A percentile compares a stretch with the other conserved stretches of the same genome.
phyloP scores from a whole-genome alignment of 1,284 basidiomycete species.

The Trichosporon sp. region DNA sequence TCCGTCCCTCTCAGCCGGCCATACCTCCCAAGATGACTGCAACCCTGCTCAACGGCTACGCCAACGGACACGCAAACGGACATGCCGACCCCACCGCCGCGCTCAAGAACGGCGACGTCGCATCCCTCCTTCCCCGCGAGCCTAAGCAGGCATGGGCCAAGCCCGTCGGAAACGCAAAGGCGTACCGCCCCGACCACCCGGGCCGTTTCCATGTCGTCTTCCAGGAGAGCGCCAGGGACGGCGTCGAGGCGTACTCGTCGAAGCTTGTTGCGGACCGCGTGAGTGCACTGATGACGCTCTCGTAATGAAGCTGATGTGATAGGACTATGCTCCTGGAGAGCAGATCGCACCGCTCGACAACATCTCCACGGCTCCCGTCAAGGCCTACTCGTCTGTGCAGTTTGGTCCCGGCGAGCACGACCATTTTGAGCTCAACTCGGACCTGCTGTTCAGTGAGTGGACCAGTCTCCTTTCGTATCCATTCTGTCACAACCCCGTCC shows the following conservation, averaged over 20 bases:
- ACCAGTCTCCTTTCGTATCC: neutral
- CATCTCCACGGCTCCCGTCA: slow-evolving; percentile 35
- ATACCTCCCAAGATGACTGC: slow-evolving; percentile 2
- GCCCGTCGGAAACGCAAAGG: slow-evolving; percentile 35
- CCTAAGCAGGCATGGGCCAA: slow-evolving; percentile 30
- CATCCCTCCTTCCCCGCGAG: slow-evolving; percentile 17
- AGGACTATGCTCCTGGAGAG: slow-evolving; percentile 40
- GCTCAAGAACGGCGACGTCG: slow-evolving; percentile 2
- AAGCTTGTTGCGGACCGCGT: slow-evolving; percentile 40
- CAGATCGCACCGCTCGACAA: slow-evolving; percentile 35
- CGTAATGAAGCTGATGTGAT: neutral
- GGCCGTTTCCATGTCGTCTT: slow-evolving; percentile 41
- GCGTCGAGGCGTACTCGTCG: slow-evolving; percentile 38
- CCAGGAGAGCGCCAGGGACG: slow-evolving; percentile 16
- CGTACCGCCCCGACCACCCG: slow-evolving; percentile 41
- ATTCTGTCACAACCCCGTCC: neutral
- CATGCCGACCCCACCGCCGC: neutral
- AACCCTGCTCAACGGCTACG: neutral
- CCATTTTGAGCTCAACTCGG: slow-evolving; percentile 60
- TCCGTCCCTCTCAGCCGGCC: neutral
- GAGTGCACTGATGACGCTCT: slow-evolving; percentile 13
- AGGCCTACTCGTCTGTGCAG: slow-evolving; percentile 49
- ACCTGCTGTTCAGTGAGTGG: slow-evolving; percentile 55
- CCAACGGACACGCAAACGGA: too few relatives aligned
- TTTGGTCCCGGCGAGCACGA: slow-evolving; percentile 51